Evolutionary conservation across 2,329 filamentous ascomycete species (phyloP).

Genomic region (Bipolaris cookei): DNA sequence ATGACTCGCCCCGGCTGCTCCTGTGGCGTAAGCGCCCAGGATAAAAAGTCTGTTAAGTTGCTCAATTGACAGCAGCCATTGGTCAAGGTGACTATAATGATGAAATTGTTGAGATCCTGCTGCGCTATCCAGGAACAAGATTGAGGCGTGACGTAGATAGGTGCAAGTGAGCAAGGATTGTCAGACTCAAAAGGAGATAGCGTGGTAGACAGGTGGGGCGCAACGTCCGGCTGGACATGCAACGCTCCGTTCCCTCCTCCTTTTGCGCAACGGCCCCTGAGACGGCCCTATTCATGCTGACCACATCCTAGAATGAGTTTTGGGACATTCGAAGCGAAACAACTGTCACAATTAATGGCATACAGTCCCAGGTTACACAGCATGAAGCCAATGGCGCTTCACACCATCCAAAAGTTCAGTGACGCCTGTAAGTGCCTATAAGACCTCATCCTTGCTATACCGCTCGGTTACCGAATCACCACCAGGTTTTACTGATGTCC

Average conservation of each 20-base stretch:
- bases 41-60: slow-evolving; percentile 14
- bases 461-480: slow-evolving; percentile 21
- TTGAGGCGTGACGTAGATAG: slow-evolving; percentile 16
- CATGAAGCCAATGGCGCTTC: background rate
- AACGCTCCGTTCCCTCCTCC: slow-evolving; percentile 13
- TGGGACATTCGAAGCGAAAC: background rate
- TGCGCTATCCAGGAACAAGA: slow-evolving; percentile 17
- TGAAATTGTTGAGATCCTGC: slow-evolving; percentile 23
- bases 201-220: slow-evolving; percentile 17
- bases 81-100: slow-evolving; percentile 23
- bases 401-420: background rate
- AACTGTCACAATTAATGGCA: background rate
- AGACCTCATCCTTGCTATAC: slow-evolving; percentile 35
- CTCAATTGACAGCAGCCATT: slow-evolving; percentile 18
- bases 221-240: slow-evolving; percentile 12
- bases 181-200: slow-evolving; percentile 18
- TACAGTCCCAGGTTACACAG: background rate
- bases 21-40: slow-evolving; percentile 2
- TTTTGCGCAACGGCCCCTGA: slow-evolving; percentile 8
- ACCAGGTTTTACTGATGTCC: slow-evolving; percentile 14
- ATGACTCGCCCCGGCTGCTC: slow-evolving; percentile 6
- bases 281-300: background rate
- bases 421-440: slow-evolving; percentile 16
- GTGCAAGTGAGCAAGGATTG: slow-evolving; percentile 15
- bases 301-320: background rate